These are phyloP conservation scores for Tolypocladium ophioglossoides DNA, from an alignment of 2,329 filamentous ascomycete species.

Conservation along the genomic window DNA sequence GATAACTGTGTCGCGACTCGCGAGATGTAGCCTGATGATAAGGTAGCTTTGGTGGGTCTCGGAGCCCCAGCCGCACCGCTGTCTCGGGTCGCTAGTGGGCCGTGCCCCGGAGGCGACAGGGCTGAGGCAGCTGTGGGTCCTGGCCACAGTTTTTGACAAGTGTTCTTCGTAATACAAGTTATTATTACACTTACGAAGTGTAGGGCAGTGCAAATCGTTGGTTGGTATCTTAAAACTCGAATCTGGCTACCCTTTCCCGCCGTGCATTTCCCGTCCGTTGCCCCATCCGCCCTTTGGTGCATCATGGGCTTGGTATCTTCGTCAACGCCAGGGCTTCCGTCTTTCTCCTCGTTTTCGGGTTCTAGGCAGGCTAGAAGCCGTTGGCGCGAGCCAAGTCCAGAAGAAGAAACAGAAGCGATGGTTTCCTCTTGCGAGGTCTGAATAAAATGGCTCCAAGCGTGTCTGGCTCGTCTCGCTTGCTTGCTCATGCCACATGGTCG, in stretches of 20 bases:
- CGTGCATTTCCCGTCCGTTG: not conserved
- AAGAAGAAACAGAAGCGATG: not conserved
- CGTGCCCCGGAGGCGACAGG: not conserved
- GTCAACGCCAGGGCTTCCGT: not conserved
- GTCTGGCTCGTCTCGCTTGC: not conserved
- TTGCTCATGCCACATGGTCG: not conserved
- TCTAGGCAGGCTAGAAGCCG: not conserved
- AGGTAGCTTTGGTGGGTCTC: not conserved
- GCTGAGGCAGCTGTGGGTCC: too few relatives aligned
- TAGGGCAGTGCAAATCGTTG: not conserved
- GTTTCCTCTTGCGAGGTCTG: not conserved
- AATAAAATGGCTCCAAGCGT: not conserved
- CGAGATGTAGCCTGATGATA: not conserved
- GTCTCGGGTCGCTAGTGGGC: not conserved
- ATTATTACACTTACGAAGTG: too few relatives aligned
- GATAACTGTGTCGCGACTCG: not conserved
- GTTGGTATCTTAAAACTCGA: not conserved
- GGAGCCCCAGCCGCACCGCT: not conserved
- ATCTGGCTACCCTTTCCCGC: not conserved
- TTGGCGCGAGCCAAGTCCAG: not conserved
- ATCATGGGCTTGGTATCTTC: not conserved
- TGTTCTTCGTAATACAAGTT: too few relatives aligned
- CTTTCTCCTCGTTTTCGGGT: not conserved
- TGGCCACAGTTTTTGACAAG: too few relatives aligned
- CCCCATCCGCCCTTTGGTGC: not conserved